Base-by-base conservation (phyloP, 176 grass and related monocot genomes). In the Melocanna baccifera region DNA sequence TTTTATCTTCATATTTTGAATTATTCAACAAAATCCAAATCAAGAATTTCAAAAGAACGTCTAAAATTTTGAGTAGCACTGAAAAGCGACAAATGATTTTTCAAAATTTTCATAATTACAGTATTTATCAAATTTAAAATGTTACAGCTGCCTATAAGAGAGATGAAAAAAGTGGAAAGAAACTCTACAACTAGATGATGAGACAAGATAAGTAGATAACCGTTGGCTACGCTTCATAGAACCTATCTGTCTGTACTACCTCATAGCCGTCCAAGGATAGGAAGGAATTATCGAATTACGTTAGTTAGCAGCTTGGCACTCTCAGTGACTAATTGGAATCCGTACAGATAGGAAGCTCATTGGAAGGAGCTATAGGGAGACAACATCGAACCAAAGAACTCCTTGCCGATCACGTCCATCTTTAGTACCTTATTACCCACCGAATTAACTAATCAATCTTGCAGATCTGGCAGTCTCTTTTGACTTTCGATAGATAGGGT, bases 331-430 rank as follows among this genome's bases (percentile, higher is more conserved):
- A 22, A 50, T 15, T 0, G 20, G 23, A 3, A 5, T 77, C 63
- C 63, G 50, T 85, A 25, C 58, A n/a, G 34, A 9, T 32, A 51
- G 67, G 84, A 86, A 80, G 56, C 67, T 86, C 41, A 1, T 55
- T 32, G 2, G 84, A 80, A 86, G 32, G n/a, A 65, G 32, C 7
- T 18, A 13, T 25, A 8, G 12, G 3, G 32, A 28, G 66, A 80
- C 57, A 86, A 32, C 66, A 71, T 86, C 58, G 10, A 59, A 56
- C 73, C 62, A 46, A 0, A 77, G 39, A 69, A 85, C 61, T 70
- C 13, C 3, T 65, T 14, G 22, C 14, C 19, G 14, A 65, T 75
- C 55, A 46, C 14, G 69, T 16, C 22, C 19, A 50, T 50, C 19
- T 26, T 47, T 40, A 61, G 55, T n/a, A 18, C 16, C 16, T 29